Conservation (phyloP, 2,329 filamentous ascomycete genomes). For the Dactylellina drechsleri region DNA sequence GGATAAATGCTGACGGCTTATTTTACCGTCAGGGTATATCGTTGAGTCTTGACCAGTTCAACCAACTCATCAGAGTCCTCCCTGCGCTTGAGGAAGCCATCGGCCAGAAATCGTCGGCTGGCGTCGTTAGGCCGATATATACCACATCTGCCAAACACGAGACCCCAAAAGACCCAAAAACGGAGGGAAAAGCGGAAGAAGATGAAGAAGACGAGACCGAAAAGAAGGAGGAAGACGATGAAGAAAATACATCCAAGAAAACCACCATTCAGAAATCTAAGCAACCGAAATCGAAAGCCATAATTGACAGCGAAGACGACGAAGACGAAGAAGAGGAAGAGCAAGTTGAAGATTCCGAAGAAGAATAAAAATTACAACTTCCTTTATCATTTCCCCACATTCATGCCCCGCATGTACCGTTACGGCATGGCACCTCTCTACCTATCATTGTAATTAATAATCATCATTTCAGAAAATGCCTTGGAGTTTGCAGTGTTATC, state of each 20-base stretch:
- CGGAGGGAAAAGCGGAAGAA: conserved; percentile 9
- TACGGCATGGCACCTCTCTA: background rate
- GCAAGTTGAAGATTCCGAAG: conserved; percentile 54
- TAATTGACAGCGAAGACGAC: conserved; percentile 61
- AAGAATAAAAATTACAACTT: conserved; percentile 54
- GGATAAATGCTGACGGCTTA: conserved; percentile 12
- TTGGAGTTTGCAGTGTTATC: conserved; percentile 4
- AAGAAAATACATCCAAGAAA: conserved; percentile 56
- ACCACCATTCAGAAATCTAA: conserved; percentile 56
- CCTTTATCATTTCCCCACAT: background rate
- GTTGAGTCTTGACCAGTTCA: conserved; percentile 72
- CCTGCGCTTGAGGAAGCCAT: conserved; percentile 71
- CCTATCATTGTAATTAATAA: background rate
- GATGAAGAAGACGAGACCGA: conserved; percentile 33
- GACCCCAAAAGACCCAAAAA: conserved; percentile 60
- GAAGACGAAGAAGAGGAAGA: conserved; percentile 56
- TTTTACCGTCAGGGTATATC: conserved; percentile 72
- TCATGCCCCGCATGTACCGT: background rate
- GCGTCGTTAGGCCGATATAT: conserved; percentile 58
- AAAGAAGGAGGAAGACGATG: background rate
- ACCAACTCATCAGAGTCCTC: conserved; percentile 67
- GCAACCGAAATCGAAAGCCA: conserved; percentile 62
- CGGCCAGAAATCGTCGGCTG: conserved; percentile 64
- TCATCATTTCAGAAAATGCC: background rate
- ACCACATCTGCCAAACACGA: conserved; percentile 59